Evolutionary conservation across 2,329 filamentous ascomycete species (phyloP).

Genomic region (Xylaria sp.): DNA sequence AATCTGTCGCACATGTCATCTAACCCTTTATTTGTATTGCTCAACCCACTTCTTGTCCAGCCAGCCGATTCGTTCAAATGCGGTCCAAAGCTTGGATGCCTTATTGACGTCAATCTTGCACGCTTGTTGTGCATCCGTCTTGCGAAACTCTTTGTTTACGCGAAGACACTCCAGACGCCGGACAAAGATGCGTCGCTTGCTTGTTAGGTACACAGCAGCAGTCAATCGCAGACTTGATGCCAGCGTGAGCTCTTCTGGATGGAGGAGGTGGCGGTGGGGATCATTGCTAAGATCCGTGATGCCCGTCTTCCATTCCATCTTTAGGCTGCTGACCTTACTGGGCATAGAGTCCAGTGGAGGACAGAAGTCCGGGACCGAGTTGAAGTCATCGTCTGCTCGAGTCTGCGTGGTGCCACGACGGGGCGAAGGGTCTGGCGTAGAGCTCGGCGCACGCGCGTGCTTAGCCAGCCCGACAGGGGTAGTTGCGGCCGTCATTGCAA

Average conservation of each 20-base stretch:
- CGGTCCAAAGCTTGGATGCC: slow-evolving; percentile 88
- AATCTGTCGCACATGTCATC: neutral
- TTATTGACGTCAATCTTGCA: slow-evolving; percentile 99
- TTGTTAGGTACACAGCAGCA: slow-evolving; percentile 87
- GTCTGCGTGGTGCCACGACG: slow-evolving; percentile 65
- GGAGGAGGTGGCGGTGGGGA: slow-evolving; percentile 71
- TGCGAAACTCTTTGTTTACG: slow-evolving; percentile 83
- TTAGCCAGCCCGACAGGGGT: slow-evolving; percentile 30
- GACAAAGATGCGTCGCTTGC: slow-evolving; percentile 90
- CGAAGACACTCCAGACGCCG: slow-evolving; percentile 71
- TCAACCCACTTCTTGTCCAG: slow-evolving; percentile 62
- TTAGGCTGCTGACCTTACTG: slow-evolving; percentile 65
- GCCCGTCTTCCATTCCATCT: slow-evolving; percentile 86
- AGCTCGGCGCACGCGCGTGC: slow-evolving; percentile 45
- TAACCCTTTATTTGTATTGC: slow-evolving; percentile 39
- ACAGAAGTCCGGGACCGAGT: slow-evolving; percentile 72
- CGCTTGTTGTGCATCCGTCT: slow-evolving; percentile 95
- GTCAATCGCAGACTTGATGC: slow-evolving; percentile 82
- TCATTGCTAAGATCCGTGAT: slow-evolving; percentile 78
- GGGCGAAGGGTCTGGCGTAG: slow-evolving; percentile 55
- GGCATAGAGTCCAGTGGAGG: slow-evolving; percentile 72
- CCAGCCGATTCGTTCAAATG: slow-evolving; percentile 88
- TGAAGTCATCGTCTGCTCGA: slow-evolving; percentile 83
- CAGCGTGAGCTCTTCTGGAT: slow-evolving; percentile 77
- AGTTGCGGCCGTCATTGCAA: slow-evolving; percentile 11